These are phyloP conservation scores for Isatis lusitanica DNA, from an alignment of 441 rosid species.

Conservation along the genomic window DNA sequence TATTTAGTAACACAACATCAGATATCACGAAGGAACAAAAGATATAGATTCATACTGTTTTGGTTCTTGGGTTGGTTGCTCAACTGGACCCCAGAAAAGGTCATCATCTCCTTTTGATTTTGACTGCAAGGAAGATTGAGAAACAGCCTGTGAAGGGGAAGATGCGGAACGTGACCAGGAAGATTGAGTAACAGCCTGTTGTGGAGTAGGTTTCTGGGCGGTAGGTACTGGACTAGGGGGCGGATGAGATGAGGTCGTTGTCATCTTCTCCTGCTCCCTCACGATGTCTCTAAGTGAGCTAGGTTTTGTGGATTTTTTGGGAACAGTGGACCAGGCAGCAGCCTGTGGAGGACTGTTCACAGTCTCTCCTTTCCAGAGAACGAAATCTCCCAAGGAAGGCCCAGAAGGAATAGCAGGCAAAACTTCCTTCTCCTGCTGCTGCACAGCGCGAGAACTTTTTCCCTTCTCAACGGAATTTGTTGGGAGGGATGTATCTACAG, in stretches of 20 bases:
- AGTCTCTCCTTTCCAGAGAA: conserved; percentile 81
- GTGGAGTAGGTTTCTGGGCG: conserved; percentile 60
- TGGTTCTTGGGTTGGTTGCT: conserved; percentile 69
- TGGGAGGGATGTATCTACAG: conserved; percentile 52
- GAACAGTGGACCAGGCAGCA: conserved; percentile 87
- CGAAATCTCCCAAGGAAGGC: conserved; percentile 95
- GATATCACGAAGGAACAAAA: conserved; percentile 14
- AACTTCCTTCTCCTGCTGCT: conserved; percentile 72
- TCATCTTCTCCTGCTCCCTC: conserved; percentile 87
- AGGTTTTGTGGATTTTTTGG: conserved; percentile 63
- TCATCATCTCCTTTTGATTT: conserved; percentile 79
- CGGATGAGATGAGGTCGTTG: conserved; percentile 45
- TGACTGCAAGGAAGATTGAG: conserved; percentile 57
- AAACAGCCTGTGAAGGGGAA: conserved; percentile 64
- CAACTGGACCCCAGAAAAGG: conserved; percentile 94
- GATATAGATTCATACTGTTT: conserved; percentile 61
- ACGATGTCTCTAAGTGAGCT: conserved; percentile 87
- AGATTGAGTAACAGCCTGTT: conserved; percentile 44
- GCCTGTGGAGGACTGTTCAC: conserved; percentile 50
- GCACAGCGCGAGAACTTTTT: conserved; percentile 56
- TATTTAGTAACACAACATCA: not conserved
- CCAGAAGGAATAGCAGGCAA: conserved; percentile 87
- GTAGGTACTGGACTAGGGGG: conserved; percentile 50
- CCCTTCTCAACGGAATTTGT: conserved; percentile 76
- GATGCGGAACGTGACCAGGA: conserved; percentile 62